Base-by-base conservation (phyloP, 1,139 yeast species). In the Candida buenavistaensis region DNA sequence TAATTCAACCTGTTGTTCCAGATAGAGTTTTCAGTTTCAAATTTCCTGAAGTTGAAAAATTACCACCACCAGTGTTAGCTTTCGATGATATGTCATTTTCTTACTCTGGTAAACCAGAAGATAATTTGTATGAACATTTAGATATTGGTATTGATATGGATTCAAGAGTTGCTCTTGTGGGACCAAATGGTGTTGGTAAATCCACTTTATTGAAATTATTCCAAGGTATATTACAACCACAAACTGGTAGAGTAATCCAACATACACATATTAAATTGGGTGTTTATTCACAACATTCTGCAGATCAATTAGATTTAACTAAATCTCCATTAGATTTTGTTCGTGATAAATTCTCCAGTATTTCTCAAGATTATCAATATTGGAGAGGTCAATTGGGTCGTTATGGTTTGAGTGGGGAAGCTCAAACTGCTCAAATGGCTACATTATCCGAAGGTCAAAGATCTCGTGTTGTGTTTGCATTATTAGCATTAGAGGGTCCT, bases 71-170 rank as follows among this genome's bases (percentile, higher is more conserved):
- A 60, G 98, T 92, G 32, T 74, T 94, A 65, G 92, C 97, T 6
- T 92, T 94, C 59, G 97, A 92, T 64, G 92, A 85, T 55, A 90
- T 90, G 63, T 81, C 95, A 19, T 94, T 92, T 68, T 74, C 97
- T 14, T 92, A 92, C 68, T 82, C 85, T 52, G 97, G 95, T 52
- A 82, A 85, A 14, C 65, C 76, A 36, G 96, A 87, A 67, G 85
- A 92, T 64, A 85, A 90, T 66, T 75, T 92, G 55, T 92, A 92
- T 68, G 89, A 86, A 60, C 68, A 86, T 61, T 78, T 92, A 60
- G 94, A 89, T 60, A 92, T 92, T 54, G 98, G 98, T 83, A 92
- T 92, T 46, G 98, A 94, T 75, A 90, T 92, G 97, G 99, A 92
- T 68, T 89, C 97, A 26, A 84, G 99, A 73, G 82, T 90, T 55